Evolutionary conservation across 352 stramenopile species (phyloP), one percentile per base, ranked within the genome.

Genomic region (Globisporangium cystogenes): DNA sequence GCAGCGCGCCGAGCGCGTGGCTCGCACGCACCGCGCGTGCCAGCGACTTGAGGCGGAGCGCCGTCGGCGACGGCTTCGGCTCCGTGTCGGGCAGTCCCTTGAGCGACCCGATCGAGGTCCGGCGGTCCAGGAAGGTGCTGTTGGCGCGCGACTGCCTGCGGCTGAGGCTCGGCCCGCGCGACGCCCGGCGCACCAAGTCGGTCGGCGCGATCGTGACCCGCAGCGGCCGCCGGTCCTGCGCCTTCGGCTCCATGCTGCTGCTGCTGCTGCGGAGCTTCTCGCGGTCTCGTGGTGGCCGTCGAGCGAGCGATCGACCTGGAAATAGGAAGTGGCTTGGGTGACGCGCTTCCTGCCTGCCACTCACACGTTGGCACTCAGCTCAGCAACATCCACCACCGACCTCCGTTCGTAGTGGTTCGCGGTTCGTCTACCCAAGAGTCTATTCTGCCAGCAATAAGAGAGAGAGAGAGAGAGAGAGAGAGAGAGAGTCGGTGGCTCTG

Each of bases 11-110:
- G 3, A 90, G 61, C 12, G 62, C 65, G 26, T 87, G 76, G 16
- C 64, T 72, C 5, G 79, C 79, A 8, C 75, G 70, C 5, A 90
- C 68, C 2, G 72, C 76, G 21, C 70, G 74, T 0, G 74, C 76
- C 1, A 90, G 51, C 11, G 79, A 74, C 24, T 57, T 58, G 15
- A 90, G 57, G 0, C 74, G 55, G 35, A 68, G 48, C 1, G 68
- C 73, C 1, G 74, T 87, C 0, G 59, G 53, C 0, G 79, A 88
- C 1, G 73, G 57, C 24, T 64, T 70, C 0, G 51, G 16, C 15
- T 78, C 57, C 1, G 43, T 47, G 0, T 72, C 55, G 0, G 33
- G 6, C 26, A 68, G 40, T 0, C 26, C 46, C 37, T 60, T 63
- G 43, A 66, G 20, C 14, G 62, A 62, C 7, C 18, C 43, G 45